Evolutionary conservation across 306 rosid species (phyloP).

Genomic region (Corylus heterophylla): DNA sequence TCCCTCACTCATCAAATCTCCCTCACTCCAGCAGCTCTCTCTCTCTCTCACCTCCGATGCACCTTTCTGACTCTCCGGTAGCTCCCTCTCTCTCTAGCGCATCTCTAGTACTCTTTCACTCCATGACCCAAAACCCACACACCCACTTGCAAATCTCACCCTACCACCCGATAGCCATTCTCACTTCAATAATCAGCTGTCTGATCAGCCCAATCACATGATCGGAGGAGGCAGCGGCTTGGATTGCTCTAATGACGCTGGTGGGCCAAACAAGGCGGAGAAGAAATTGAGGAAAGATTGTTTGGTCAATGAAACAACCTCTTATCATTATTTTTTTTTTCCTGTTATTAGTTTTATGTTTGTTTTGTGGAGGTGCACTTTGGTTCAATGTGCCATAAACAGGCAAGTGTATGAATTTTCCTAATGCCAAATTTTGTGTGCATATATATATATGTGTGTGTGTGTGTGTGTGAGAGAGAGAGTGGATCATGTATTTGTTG

Average conservation of each 20-base stretch:
- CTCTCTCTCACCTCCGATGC: no score
- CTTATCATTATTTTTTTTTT: conserved; percentile 21
- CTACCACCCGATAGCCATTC: conserved; percentile 11
- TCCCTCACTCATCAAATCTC: no score
- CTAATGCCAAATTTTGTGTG: not conserved
- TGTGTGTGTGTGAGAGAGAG: not conserved
- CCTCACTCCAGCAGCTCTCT: no score
- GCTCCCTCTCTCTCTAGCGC: no score
- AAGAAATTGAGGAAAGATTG: conserved; percentile 25
- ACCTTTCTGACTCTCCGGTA: no score
- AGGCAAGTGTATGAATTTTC: not conserved
- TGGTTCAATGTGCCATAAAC: conserved; percentile 28
- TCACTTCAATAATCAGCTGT: conserved; percentile 40
- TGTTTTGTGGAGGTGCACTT: conserved; percentile 49
- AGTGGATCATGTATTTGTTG: conserved; percentile 11
- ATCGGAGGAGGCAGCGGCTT: conserved; percentile 36
- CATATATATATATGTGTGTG: no score
- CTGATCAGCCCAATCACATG: conserved; percentile 46
- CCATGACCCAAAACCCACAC: conserved; percentile 26
- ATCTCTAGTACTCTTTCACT: not conserved
- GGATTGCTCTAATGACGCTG: conserved; percentile 25
- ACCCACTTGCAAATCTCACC: conserved; percentile 22
- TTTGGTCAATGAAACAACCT: conserved; percentile 52
- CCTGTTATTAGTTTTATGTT: conserved; percentile 13
- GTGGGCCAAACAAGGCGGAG: conserved; percentile 34